Percentiles rank a stretch among this genome's conserved stretches.
Conservation (phyloP, 192 early-diverging fungal species). For the Umbelopsis sp. region DNA sequence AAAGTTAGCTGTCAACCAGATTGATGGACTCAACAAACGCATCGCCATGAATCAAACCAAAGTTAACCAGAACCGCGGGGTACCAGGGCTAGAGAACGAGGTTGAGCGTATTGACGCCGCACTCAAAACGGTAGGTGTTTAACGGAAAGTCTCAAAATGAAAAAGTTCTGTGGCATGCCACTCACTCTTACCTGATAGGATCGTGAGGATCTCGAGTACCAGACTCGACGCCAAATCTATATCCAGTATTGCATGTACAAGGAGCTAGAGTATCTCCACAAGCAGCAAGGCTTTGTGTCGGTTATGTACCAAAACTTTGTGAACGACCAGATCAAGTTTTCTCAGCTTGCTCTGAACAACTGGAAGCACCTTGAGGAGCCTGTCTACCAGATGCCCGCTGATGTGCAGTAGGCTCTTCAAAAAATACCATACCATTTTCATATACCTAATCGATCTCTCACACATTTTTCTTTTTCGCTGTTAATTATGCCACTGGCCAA, state of each 20-base stretch:
- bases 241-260: slow-evolving; percentile 59
- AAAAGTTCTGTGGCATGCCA: no score
- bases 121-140: slow-evolving; percentile 42
- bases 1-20: slow-evolving; percentile 41
- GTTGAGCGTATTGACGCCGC: slow-evolving; percentile 34
- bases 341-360: slow-evolving; percentile 24
- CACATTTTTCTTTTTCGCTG: no score
- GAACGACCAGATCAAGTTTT: slow-evolving; percentile 57
- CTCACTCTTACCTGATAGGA: slow-evolving; percentile 39
- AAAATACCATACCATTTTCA: no score
- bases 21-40: slow-evolving; percentile 58
- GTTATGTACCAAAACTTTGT: slow-evolving; percentile 64
- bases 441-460: no score
- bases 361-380: slow-evolving; percentile 38
- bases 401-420: slow-evolving; percentile 2
- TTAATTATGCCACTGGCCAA: no score
- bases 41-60: slow-evolving; percentile 53
- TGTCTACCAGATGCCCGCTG: slow-evolving; percentile 34
- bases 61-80: slow-evolving; percentile 45
- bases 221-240: slow-evolving; percentile 48
- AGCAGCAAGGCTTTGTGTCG: slow-evolving; percentile 58
- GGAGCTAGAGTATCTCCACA: slow-evolving; percentile 63
- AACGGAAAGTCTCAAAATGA: slow-evolving; percentile 16
- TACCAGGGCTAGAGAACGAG: slow-evolving; percentile 46
- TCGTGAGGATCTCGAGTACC: slow-evolving; percentile 46